phyloP scores from a whole-genome alignment of 352 stramenopile species.

The Phytophthora colocasiae region DNA sequence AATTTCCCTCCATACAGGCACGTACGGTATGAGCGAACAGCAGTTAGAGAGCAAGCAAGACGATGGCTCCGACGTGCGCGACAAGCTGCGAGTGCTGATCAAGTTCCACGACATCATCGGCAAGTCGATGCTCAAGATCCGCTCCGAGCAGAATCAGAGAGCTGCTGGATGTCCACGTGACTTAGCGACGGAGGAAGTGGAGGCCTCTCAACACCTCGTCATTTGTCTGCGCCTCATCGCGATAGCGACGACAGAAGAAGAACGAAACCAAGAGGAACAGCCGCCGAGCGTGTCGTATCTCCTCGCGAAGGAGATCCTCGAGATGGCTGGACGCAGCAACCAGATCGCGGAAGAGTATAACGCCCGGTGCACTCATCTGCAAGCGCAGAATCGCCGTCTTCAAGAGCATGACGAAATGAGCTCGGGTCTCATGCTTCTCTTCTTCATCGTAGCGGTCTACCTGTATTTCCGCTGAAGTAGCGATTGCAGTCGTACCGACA shows the following conservation, averaged over 20 bases:
- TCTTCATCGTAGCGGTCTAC: conserved; percentile 6
- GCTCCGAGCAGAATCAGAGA: conserved; percentile 3
- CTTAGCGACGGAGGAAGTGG: conserved; percentile 2
- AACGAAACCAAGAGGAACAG: background rate
- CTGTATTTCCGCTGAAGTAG: conserved; percentile 8
- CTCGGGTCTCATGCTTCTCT: background rate
- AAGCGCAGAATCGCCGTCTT: background rate
- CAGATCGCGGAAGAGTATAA: conserved; percentile 1
- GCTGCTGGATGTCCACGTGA: background rate
- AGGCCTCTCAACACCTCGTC: conserved; percentile 6
- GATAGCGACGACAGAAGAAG: background rate
- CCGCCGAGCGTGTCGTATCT: background rate
- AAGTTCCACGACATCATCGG: conserved; percentile 24
- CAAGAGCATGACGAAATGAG: background rate
- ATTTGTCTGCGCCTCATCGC: conserved; percentile 10
- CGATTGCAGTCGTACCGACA: background rate
- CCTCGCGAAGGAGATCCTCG: background rate
- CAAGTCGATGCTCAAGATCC: conserved; percentile 7
- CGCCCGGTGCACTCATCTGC: background rate
- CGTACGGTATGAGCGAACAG: conserved; percentile 11
- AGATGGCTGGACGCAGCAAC: background rate
- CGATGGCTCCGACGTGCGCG: conserved; percentile 7
- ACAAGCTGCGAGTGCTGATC: conserved; percentile 19
- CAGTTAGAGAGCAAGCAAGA: background rate
- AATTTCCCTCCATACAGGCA: conserved; percentile 11